phyloP scores from a whole-genome alignment of 768 basidiomycete genomes.

The Phylloporus sp. region DNA sequence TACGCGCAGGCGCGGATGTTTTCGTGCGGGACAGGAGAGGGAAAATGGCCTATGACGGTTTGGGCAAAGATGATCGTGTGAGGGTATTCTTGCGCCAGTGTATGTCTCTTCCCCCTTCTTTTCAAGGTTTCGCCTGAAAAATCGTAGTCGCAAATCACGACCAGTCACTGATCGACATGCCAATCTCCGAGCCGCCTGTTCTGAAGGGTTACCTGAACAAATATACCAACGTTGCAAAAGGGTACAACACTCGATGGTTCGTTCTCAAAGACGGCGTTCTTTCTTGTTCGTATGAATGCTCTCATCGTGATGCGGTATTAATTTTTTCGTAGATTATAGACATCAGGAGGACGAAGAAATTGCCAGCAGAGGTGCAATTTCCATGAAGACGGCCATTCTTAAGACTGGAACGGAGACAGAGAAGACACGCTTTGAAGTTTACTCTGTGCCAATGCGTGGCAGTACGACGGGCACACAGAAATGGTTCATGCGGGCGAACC shows the following conservation, averaged over 20 bases:
- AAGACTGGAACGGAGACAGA: constrained; percentile 49
- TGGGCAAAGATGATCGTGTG: constrained; percentile 77
- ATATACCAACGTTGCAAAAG: constrained; percentile 88
- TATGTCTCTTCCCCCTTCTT: constrained; percentile 35
- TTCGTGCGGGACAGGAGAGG: constrained; percentile 80
- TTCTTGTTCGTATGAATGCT: constrained; percentile 57
- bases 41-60: constrained; percentile 61
- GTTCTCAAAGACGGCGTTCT: constrained; percentile 81
- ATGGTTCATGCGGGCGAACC: constrained; percentile 83
- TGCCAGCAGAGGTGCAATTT: constrained; percentile 82
- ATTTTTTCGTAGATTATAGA: constrained; percentile 57
- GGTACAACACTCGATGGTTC: constrained; percentile 90
- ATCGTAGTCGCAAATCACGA: constrained; percentile 74
- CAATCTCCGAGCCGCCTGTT: constrained; percentile 51
- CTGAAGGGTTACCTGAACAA: constrained; percentile 84
- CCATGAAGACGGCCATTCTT: constrained; percentile 74
- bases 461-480: constrained; percentile 50
- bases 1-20: constrained; percentile 84
- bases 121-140: constrained; percentile 1
- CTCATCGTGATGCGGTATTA: neutral
- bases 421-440: constrained; percentile 79
- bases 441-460: constrained; percentile 51
- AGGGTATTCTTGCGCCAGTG: constrained; percentile 82
- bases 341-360: constrained; percentile 88
- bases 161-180: constrained; percentile 56